A percentile compares a stretch with the other conserved stretches of the same genome.
These are phyloP conservation scores for Ceratocystis ficicola DNA, from an alignment of 2,329 filamentous ascomycete genomes.

Conservation along the genomic window DNA sequence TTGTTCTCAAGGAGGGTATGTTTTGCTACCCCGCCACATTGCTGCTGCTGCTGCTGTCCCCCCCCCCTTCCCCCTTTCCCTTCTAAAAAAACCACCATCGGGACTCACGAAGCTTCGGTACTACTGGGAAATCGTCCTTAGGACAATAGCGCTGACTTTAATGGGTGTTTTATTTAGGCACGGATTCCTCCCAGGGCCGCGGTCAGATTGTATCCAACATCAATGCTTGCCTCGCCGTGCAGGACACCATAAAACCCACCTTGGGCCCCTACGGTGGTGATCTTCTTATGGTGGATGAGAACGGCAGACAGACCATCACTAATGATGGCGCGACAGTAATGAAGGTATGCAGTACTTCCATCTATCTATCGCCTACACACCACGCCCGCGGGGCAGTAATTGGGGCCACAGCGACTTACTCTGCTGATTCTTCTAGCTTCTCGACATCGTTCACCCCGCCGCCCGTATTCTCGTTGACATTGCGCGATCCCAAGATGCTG, in stretches of 20 bases:
- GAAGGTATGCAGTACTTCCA: constrained; percentile 53
- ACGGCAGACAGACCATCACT: constrained; percentile 93
- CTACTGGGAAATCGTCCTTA: neutral
- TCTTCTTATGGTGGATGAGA: constrained; percentile 86
- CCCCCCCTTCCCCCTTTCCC: too few species aligned
- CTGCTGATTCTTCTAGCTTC: constrained; percentile 47
- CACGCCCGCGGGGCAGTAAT: neutral
- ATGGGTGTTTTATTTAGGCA: constrained; percentile 46
- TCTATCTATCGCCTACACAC: neutral
- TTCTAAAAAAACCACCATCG: neutral
- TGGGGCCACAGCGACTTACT: neutral
- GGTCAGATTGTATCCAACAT: constrained; percentile 97
- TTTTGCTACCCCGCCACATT: constrained; percentile 34
- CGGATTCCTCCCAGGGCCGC: constrained; percentile 92
- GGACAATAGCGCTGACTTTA: constrained; percentile 8
- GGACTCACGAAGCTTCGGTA: neutral
- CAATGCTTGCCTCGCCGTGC: constrained; percentile 92
- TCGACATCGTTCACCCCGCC: constrained; percentile 96
- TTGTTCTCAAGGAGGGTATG: constrained; percentile 93
- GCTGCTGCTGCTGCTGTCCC: constrained; percentile 23
- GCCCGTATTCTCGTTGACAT: constrained; percentile 97
- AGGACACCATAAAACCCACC: constrained; percentile 89
- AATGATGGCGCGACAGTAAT: constrained; percentile 99
- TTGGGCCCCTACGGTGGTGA: constrained; percentile 95
- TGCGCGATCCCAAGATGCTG: constrained; percentile 94